Base-by-base conservation (phyloP, 768 basidiomycete species). In the Phaeolepiota aurea region DNA sequence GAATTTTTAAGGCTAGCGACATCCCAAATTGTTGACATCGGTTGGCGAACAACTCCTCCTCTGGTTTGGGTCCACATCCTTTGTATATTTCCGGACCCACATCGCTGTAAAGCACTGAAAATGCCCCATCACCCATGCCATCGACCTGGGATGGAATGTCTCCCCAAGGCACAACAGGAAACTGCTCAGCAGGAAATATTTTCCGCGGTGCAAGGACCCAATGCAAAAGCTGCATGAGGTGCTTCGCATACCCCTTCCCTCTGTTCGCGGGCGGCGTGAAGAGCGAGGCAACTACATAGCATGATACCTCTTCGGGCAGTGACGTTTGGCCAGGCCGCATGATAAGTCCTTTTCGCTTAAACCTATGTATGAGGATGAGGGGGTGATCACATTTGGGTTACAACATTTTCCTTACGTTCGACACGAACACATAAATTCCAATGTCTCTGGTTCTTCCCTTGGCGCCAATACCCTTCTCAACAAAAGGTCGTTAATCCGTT, bases 211-310 rank as follows among this genome's bases (percentile, higher is more conserved):
- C 71, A 25, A 73, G 55, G 10, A 75, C 66, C 68, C 70, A 74
- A 49, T 83, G 79, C 23, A 83, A 41, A 16, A 83, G 65, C 11
- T 69, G 62, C 78, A 82, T 78, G 78, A 81, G 78, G 44, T 77
- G 74, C 9, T 54, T 52, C 7, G 72, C 78, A 45, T 79, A 82
- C 14, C 81, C 79, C 39, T 70, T 70, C 9, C 67, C 58, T 40
- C 77, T 68, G 14, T 76, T 63, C 20, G 49, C 41, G 0, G 63
- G 52, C 12, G 74, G 72, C 3, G 77, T 79, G 53, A 68, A 82
- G 5, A 82, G 77, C 3, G 67, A 66, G 0, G 77, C 77, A 31
- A 82, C 56, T 1, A 58, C 74, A 44, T 80, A 80, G 30, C 71
- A 68, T 5, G 58, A 44, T 0, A 66, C 68, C 34, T 62, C 50